These are phyloP conservation scores for Cadophora sp. DNA, from an alignment of 2,329 filamentous ascomycete species.

Conservation along the genomic window DNA sequence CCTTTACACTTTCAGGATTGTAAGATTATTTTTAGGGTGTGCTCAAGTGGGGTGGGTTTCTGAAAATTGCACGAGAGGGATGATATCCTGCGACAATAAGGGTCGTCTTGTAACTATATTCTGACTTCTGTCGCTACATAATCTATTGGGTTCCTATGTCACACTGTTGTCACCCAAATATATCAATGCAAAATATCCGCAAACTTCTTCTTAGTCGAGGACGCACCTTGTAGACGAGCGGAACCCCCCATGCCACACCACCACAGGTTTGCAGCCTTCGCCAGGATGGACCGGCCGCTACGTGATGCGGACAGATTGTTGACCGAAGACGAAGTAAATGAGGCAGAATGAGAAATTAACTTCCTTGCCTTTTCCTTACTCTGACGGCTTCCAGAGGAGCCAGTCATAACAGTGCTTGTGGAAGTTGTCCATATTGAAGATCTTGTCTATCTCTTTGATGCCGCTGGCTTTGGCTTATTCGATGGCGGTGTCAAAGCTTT, in stretches of 20 bases:
- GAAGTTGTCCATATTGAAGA: conserved; percentile 17
- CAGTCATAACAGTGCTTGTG: conserved; percentile 36
- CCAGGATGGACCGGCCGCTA: conserved; percentile 44
- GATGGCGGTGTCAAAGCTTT: conserved; percentile 8
- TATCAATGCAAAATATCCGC: too few relatives aligned
- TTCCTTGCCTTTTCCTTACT: conserved; percentile 45
- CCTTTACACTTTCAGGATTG: too few relatives aligned
- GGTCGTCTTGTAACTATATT: too few relatives aligned
- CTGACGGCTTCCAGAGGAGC: conserved; percentile 48
- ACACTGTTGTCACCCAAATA: too few relatives aligned
- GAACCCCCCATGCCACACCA: too few relatives aligned
- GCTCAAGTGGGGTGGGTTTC: neutral
- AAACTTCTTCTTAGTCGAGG: conserved; percentile 44
- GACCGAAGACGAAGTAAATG: conserved; percentile 51
- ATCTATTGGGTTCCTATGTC: too few relatives aligned
- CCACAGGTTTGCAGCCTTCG: conserved; percentile 40
- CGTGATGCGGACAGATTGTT: conserved; percentile 40
- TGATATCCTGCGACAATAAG: too few relatives aligned
- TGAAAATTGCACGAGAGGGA: too few relatives aligned
- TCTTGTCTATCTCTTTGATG: conserved; percentile 17
- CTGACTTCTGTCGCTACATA: too few relatives aligned
- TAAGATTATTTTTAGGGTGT: too few relatives aligned
- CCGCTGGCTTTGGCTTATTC: conserved; percentile 7
- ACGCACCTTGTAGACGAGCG: too few relatives aligned
- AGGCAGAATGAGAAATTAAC: conserved; percentile 48